Evolutionary conservation across 305 asterid species (phyloP).

Genomic region (Withania somnifera): DNA sequence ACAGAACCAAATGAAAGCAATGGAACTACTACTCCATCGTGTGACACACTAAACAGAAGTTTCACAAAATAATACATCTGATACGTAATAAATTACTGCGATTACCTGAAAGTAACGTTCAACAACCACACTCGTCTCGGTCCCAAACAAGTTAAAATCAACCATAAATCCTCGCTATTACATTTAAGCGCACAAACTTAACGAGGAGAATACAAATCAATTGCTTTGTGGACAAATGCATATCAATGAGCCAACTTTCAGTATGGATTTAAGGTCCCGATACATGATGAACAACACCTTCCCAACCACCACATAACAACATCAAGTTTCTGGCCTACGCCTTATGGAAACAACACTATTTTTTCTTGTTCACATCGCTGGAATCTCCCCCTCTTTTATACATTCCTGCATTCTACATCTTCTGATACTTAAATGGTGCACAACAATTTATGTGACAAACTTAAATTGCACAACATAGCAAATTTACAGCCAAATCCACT

Average conservation of each 20-base stretch:
- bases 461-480: background rate
- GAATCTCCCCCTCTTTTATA: background rate
- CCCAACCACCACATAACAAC: background rate
- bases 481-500: constrained; percentile 1
- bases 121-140: too few species aligned
- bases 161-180: too few species aligned
- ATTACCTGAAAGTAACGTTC: too few species aligned
- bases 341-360: background rate
- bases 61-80: too few species aligned
- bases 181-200: too few species aligned
- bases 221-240: background rate
- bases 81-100: too few species aligned
- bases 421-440: background rate
- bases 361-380: background rate
- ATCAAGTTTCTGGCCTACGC: constrained; percentile 2
- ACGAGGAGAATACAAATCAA: background rate
- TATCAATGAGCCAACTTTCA: background rate
- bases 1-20: too few species aligned
- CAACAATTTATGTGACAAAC: constrained; percentile 5
- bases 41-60: too few species aligned
- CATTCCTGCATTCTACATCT: background rate
- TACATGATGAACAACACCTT: background rate
- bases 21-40: too few species aligned
- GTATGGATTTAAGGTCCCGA: background rate
- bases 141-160: too few species aligned